Evolutionary conservation across 306 rosid genomes (phyloP), one percentile per base, ranked within the genome.

Genomic region (Pyrus bretschneideri): DNA sequence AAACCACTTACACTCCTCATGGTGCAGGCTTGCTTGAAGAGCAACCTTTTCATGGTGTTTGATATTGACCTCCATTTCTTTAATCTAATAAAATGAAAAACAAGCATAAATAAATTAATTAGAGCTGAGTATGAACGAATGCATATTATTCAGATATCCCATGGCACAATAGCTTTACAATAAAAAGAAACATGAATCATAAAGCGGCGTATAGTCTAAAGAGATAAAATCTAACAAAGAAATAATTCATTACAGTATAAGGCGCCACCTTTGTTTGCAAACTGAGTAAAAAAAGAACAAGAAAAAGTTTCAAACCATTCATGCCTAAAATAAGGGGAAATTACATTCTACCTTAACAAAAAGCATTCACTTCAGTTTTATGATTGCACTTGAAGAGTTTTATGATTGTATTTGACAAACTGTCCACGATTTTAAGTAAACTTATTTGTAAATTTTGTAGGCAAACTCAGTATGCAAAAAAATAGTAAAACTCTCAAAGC

Each of bases 41-140:
- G 93, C 95, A 80, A 71, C 11, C 72, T 85, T 89, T 75, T 95
- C 96, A 60, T 92, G 89, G 83, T 88, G 90, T 91, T 89, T 95
- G 69, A 95, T 54, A 86, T 81, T 76, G 77, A 74, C 79, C 83
- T 95, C 97, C 86, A 83, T 54, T 83, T 90, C 96, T 82, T 84
- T 88, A 79, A 90, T 92, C 98, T 95, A 79, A 72, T 71, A 79
- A 80, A 78, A 80, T 77, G 61, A 40, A 61, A 75, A 79, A 82
- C 71, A 73, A 29, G 74, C 62, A 80, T 45, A 67, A 9, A 69
- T 73, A 73, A 81, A 46, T 66, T 40, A 30, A 75, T 51, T 25
- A 73, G 72, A 62, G 29, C 68, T 12, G 62, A 71, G 51, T 3
- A 45, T 45, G 17, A 45, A 12, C 4, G 19, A 42, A 60, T 71